Percentiles rank a stretch among this genome's conserved stretches.
These are phyloP conservation scores for Malus hybrid DNA, from an alignment of 331 rosid genomes.

Conservation along the genomic window DNA sequence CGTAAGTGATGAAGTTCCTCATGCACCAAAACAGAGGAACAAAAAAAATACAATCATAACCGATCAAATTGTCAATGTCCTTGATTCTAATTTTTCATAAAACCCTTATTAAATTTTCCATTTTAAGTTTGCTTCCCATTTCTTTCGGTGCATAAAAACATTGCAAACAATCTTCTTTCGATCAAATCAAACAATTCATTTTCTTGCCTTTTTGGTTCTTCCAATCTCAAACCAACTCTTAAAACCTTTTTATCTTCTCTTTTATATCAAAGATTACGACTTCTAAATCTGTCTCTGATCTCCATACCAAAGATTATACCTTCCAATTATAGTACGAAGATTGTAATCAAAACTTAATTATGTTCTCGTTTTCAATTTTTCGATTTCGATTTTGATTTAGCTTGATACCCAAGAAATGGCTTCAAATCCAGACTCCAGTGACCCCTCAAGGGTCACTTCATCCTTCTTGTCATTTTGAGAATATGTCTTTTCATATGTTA, in stretches of 20 bases:
- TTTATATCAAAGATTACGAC: too few species aligned
- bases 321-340: neutral
- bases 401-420: neutral
- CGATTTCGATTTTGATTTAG: neutral
- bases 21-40: too few species aligned
- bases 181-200: neutral
- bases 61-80: too few species aligned
- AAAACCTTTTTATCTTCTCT: too few species aligned
- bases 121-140: neutral
- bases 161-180: too few species aligned
- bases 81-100: too few species aligned
- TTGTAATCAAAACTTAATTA: neutral
- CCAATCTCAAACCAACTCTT: neutral
- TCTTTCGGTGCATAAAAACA: neutral
- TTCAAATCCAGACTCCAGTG: neutral
- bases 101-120: too few species aligned
- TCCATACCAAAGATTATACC: neutral
- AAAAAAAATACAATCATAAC: too few species aligned
- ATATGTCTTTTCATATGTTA: too few species aligned
- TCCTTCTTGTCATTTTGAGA: too few species aligned
- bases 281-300: too few species aligned
- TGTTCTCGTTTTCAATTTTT: neutral
- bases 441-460: neutral
- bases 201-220: neutral
- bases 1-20: too few species aligned